Evolutionary conservation across 2,329 filamentous ascomycete genomes (phyloP), one percentile per base, ranked within the genome.

Genomic region (Reticulascus tulasneorum): DNA sequence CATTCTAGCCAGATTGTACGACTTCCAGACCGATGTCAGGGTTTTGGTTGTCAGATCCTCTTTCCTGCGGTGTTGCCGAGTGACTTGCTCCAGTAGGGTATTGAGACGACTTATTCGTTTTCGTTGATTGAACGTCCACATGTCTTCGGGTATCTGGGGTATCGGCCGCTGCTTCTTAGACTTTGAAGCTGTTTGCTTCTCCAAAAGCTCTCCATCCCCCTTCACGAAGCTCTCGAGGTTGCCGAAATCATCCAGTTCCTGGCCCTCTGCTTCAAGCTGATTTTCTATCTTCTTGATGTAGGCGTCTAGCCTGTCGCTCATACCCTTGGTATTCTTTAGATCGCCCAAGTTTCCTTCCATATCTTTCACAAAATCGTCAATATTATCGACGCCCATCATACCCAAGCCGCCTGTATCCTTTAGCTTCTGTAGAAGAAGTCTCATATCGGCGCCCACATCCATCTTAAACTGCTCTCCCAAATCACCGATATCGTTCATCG

Each of bases 1-100:
- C 11, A 58, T 55, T 9, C 71, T 61, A 4, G 69, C 67, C 0
- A 60, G 56, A 29, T 66, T 63, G 48, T 79, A 79, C 9, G 60
- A 59, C 42, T 66, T 70, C 66, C 75, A 79, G 5, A 66, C 56
- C 2, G 56, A 53, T 18, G 53, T 54, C 15, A 69, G 56, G 4
- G 59, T 60, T 43, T 56, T 63, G 13, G 50, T 51, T 6, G 49
- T 36, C 9, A 38, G 24, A n/a, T 36, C 32, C 20, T 46, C 43
- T 10, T 48, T 48, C 15, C 52, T 50, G n/a, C 49, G 48, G 26
- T 55, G 34, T 17, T 62, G 47, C 18, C 50, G 51, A 9, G 47
- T 48, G 9, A 57, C 51, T 8, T 50, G 50, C 0, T 48, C 44
- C 6, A 67, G 40, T 4, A 48, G 37, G 0, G 45, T 27, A 38